Base-by-base conservation (phyloP, 371 early-diverging fungal genomes). In the Saksenaea vasiformis region DNA sequence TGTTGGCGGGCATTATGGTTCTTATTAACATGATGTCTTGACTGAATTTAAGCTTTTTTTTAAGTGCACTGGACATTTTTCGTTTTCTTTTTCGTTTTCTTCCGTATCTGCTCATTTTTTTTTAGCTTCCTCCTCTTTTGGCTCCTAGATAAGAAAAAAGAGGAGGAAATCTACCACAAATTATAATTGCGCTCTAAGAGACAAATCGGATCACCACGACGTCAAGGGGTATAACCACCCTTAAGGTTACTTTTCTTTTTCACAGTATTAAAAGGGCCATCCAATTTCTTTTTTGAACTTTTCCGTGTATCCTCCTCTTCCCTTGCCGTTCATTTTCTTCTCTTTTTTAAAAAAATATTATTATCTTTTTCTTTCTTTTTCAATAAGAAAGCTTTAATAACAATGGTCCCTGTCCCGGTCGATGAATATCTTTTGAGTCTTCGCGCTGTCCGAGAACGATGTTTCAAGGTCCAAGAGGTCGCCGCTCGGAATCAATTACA, bases 401-500 rank as follows among this genome's bases (percentile, higher is more conserved):
- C 13, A 62, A 67, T 56, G 67, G 66, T 71, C 64, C 53, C 70
- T 36, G 57, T 63, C 55, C 44, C 67, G 4, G 27, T 34, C 26
- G 63, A 69, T 44, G 77, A 78, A 51, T 87, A 91, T 67, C 80
- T 95, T 17, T 72, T 77, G 53, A 88, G 93, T 24, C 84, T 96
- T 55, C 76, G 73, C 14, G 85, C 94, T 14, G 89, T 96, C 15
- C 91, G 97, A 53, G 89, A 91, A 62, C 83, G 93, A 54, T 83
- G 91, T 39, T 73, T 82, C 24, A 72, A 71, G 44, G 89, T 95
- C 22, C 91, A 91, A 61, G 79, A 82, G 63, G 76, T 82, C 60
- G 91, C 90, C 0, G 71, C 77, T 34, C 65, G 65, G 1, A 78
- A 83, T 43, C 69, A 76, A 36, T 80, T 89, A 55, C 71, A 83